Percentiles rank a stretch among this genome's conserved stretches.
Evolutionary conservation across 2,329 filamentous ascomycete species (phyloP).

Genomic region (Moelleriella libera): DNA sequence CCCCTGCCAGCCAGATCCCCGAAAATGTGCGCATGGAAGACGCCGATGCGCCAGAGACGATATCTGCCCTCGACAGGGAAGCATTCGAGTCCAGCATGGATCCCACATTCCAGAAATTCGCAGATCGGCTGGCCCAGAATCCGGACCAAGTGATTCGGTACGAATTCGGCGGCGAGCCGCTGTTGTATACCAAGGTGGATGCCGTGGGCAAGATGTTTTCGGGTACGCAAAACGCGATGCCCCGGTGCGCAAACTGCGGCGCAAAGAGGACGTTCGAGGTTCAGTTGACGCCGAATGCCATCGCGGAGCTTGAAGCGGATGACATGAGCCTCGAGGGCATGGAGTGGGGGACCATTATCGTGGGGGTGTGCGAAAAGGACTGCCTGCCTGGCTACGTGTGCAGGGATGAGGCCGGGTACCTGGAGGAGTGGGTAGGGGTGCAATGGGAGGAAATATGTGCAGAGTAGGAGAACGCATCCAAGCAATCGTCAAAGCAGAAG

Average conservation of each 20-base stretch:
- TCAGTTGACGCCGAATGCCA: slow-evolving; percentile 83
- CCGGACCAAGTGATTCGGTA: slow-evolving; percentile 73
- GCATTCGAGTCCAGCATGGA: slow-evolving; percentile 65
- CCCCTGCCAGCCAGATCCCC: slow-evolving; percentile 26
- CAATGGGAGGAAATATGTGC: slow-evolving; percentile 75
- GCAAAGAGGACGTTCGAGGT: slow-evolving; percentile 71
- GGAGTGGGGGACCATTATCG: slow-evolving; percentile 93
- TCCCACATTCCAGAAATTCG: slow-evolving; percentile 66
- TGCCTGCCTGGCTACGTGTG: slow-evolving; percentile 49
- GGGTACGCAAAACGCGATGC: slow-evolving; percentile 29
- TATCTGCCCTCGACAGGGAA: slow-evolving; percentile 45
- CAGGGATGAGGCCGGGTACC: slow-evolving; percentile 56
- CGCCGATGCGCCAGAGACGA: slow-evolving; percentile 22
- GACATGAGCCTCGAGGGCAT: slow-evolving; percentile 66
- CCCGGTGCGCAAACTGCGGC: slow-evolving; percentile 65
- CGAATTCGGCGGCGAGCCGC: slow-evolving; percentile 56
- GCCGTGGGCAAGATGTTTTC: slow-evolving; percentile 51
- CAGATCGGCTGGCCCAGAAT: slow-evolving; percentile 64
- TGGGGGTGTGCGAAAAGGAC: slow-evolving; percentile 72
- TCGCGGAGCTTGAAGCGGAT: slow-evolving; percentile 73
- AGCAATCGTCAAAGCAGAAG: too few species aligned
- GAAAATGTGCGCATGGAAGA: slow-evolving; percentile 29
- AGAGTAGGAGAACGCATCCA: slow-evolving; percentile 17
- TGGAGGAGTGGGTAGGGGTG: slow-evolving; percentile 95
- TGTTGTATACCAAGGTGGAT: slow-evolving; percentile 74